Conservation (phyloP, 495 filamentous ascomycete genomes). For the Penicillium parvum region DNA sequence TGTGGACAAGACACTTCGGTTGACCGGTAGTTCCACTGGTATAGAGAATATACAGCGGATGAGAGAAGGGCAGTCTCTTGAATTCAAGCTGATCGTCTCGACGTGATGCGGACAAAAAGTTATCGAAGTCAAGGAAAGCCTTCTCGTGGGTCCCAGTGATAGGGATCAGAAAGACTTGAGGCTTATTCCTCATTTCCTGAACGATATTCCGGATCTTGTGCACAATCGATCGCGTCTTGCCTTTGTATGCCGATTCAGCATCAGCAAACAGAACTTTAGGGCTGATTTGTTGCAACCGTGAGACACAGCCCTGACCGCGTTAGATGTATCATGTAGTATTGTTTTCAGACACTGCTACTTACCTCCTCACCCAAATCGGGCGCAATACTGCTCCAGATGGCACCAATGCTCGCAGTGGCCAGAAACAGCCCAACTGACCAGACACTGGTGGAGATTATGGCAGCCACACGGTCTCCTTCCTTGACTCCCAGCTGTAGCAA, state of each 20-base stretch:
- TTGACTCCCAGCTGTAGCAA: conserved; percentile 48
- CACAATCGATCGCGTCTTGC: conserved; percentile 40
- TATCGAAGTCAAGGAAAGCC: conserved; percentile 38
- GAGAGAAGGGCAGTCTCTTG: conserved; percentile 54
- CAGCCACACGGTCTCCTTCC: conserved; percentile 61
- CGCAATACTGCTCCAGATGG: conserved; percentile 58
- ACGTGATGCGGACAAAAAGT: conserved; percentile 10
- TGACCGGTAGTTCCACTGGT: conserved; percentile 67
- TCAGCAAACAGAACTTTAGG: conserved; percentile 68
- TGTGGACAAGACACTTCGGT: conserved; percentile 73
- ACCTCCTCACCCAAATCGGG: conserved; percentile 64
- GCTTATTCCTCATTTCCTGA: conserved; percentile 35
- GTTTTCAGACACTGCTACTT: no score
- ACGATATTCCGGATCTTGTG: conserved; percentile 49
- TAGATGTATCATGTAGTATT: background rate
- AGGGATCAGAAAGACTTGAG: conserved; percentile 29
- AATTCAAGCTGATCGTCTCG: conserved; percentile 36
- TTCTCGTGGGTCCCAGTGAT: conserved; percentile 24
- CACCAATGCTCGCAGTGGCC: conserved; percentile 57
- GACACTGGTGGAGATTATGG: conserved; percentile 63
- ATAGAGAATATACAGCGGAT: conserved; percentile 71
- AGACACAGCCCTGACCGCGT: conserved; percentile 54
- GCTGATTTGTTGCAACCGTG: conserved; percentile 61
- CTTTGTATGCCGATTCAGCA: conserved; percentile 67
- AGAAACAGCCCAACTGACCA: conserved; percentile 61